These are phyloP conservation scores for Peterozyma toletana DNA, from an alignment of 805 yeast genomes.

Conservation along the genomic window DNA sequence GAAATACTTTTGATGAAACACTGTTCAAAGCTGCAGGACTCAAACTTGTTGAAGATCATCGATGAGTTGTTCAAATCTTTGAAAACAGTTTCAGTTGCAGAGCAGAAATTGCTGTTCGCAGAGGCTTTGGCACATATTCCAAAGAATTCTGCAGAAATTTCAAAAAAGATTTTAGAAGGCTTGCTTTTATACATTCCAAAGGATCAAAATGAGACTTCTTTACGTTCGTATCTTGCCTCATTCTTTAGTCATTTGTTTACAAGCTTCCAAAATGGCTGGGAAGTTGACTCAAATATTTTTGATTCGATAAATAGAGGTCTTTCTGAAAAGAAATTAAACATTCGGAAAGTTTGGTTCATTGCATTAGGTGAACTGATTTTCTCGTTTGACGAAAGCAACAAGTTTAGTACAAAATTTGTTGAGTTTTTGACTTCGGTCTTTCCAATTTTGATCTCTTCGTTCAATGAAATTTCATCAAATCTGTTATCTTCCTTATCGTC, in stretches of 20 bases:
- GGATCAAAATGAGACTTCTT: conserved; percentile 68
- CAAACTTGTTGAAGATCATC: conserved; percentile 26
- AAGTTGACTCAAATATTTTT: conserved; percentile 14
- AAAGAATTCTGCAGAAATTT: conserved; percentile 16
- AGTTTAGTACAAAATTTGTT: conserved; percentile 3
- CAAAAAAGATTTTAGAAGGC: conserved; percentile 31
- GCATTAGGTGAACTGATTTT: conserved; percentile 33
- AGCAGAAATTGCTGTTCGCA: conserved; percentile 52
- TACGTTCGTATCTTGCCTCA: conserved; percentile 41
- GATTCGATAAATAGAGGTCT: conserved; percentile 49
- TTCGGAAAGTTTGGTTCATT: conserved; percentile 64
- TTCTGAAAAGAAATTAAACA: conserved; percentile 51
- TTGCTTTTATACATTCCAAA: conserved; percentile 51
- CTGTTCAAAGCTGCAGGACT: conserved; percentile 16
- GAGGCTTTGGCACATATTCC: conserved; percentile 31
- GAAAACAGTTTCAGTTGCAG: conserved; percentile 53
- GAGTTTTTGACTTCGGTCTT: conserved; percentile 14
- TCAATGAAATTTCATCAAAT: conserved; percentile 37
- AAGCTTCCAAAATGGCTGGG: conserved; percentile 15
- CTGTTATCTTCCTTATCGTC: conserved; percentile 49
- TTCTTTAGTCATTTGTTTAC: conserved; percentile 37
- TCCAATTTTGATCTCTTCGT: conserved; percentile 21
- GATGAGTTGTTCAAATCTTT: conserved; percentile 51
- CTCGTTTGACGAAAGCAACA: conserved; percentile 2
- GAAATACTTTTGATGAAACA: conserved; percentile 14